Percentiles rank a stretch among this genome's conserved stretches.
Conservation (phyloP, 164 flowering plant species). For the Vitis rupestris region DNA sequence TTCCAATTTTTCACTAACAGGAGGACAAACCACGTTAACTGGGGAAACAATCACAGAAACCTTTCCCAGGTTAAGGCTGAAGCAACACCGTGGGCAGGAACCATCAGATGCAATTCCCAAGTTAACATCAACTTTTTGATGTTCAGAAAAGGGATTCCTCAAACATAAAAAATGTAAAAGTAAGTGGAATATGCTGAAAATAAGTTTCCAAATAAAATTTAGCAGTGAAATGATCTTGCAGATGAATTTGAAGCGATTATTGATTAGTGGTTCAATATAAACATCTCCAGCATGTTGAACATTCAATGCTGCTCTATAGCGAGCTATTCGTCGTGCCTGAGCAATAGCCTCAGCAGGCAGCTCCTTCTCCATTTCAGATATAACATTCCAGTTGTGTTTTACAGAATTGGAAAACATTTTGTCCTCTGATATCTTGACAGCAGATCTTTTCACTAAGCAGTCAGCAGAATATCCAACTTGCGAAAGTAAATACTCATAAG, state of each 20-base stretch:
- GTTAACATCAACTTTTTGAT: conserved; percentile 17
- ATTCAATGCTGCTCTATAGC: conserved; percentile 43
- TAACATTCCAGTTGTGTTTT: conserved; percentile 42
- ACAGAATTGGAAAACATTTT: conserved; percentile 29
- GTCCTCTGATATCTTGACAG: conserved; percentile 33
- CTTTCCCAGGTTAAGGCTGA: conserved; percentile 42
- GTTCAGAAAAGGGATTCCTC: conserved; percentile 8
- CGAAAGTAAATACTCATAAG: conserved; percentile 53
- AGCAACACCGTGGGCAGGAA: conserved; percentile 23
- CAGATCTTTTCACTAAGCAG: conserved; percentile 26
- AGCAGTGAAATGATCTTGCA: conserved; percentile 29
- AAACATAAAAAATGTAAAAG: conserved; percentile 21
- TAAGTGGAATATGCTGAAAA: conserved; percentile 23
- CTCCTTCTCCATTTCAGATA: conserved; percentile 55
- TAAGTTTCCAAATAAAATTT: conserved; percentile 27
- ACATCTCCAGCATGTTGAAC: conserved; percentile 19
- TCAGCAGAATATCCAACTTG: conserved; percentile 51
- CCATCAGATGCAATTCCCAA: conserved; percentile 22
- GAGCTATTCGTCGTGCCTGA: conserved; percentile 66
- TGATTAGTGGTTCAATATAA: conserved; percentile 11
- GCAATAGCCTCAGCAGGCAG: conserved; percentile 68
- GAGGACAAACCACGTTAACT: conserved; percentile 19
- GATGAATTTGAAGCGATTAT: conserved; percentile 14
- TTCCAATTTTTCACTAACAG: conserved; percentile 20
- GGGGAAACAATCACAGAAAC: conserved; percentile 44